Base-by-base conservation (phyloP, 2,329 filamentous ascomycete species). In the Eutypa lata region DNA sequence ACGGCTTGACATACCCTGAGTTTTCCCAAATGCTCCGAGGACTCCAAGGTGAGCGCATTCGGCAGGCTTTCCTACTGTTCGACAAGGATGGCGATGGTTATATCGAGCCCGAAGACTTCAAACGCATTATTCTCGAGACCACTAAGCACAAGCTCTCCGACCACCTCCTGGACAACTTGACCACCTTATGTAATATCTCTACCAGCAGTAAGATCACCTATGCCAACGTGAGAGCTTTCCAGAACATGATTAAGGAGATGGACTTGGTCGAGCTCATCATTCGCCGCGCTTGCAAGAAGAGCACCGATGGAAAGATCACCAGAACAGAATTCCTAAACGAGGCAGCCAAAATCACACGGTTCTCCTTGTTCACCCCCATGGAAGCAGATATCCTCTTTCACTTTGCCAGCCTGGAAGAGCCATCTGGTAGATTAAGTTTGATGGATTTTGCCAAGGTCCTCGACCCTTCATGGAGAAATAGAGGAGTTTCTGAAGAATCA, bases 361-460 rank as follows among this genome's bases (percentile, higher is more conserved):
- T 97, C 78, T 95, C 92, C 13, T 83, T 95, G 35, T 97, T 97
- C 74, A 97, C 94, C 0, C 94, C 94, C 13, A 97, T 97, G 91
- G 94, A 99, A 73, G 92, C 93, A 40, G 94, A 99, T 68, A 96
- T 99, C 57, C 83, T 99, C 40, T 99, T 99, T 80, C 94, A 97
- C 76, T 99, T 99, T 71, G 94, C 94, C 55, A 90, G 92, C 57
- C 80, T 97, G 51, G 91, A 97, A 68, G 88, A 94, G 64, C 89
- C 91, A 3, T 93, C 91, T 1, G 94, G 92, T 19, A 83, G 91
- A 48, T 83, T 99, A 1, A 84, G 89, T 31, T 78, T 96, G 44
- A 75, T 76, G 55, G 92, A 97, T 73, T 99, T 99, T 68, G 86
- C 90, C 63, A 96, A 96, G 74, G 94, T 99, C 21, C 84, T 99